phyloP scores from a whole-genome alignment of 192 early-diverging fungal genomes.

The Piromyces sp. region DNA sequence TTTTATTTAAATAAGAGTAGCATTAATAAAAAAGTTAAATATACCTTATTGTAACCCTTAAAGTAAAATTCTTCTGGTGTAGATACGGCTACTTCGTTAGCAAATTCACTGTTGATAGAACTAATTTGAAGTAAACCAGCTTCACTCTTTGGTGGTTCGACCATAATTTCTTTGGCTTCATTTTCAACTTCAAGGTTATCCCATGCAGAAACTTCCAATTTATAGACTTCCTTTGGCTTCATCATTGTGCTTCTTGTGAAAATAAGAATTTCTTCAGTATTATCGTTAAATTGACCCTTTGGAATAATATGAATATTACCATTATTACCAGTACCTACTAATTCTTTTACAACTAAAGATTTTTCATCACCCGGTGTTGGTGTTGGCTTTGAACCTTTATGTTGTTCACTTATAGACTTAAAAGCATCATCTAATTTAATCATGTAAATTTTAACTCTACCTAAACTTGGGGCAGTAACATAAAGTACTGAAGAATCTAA shows the following conservation, averaged over 20 bases:
- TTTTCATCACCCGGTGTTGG: no score
- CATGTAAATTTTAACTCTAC: slow-evolving; percentile 41
- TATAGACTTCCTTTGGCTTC: not conserved
- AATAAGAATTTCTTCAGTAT: not conserved
- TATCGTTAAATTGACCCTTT: not conserved
- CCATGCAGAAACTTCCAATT: not conserved
- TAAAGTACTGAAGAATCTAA: slow-evolving; percentile 27
- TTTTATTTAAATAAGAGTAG: no score
- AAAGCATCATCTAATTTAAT: slow-evolving; percentile 20
- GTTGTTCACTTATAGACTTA: not conserved
- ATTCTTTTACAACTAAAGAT: not conserved
- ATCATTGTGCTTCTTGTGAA: not conserved
- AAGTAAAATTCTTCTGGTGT: slow-evolving; percentile 52
- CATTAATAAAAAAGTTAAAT: not conserved
- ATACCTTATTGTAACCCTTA: slow-evolving; percentile 24
- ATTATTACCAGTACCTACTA: not conserved
- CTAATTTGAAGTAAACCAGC: not conserved
- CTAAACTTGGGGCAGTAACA: slow-evolving; percentile 48
- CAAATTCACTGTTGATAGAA: not conserved
- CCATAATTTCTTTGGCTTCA: not conserved
- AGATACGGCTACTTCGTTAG: slow-evolving; percentile 11
- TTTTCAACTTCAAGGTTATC: not conserved
- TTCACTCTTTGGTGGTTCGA: not conserved
- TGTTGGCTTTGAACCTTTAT: not conserved
- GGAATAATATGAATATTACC: not conserved